A percentile compares a stretch with the other conserved stretches of the same genome.
Evolutionary conservation across 345 rosid species (phyloP).

Genomic region (Noccaea caerulescens): DNA sequence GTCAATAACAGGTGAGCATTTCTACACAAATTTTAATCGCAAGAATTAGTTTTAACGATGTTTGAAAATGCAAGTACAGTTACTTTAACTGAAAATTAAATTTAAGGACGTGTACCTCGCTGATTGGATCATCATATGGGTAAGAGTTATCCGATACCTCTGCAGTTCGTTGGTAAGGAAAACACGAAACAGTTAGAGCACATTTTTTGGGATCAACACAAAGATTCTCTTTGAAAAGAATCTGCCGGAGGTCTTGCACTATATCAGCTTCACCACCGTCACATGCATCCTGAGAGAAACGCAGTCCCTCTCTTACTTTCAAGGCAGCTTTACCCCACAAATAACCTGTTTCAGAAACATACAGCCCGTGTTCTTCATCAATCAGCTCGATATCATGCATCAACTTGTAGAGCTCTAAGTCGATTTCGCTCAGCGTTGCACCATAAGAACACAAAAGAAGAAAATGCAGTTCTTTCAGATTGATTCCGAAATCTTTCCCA

Average conservation of each 20-base stretch:
- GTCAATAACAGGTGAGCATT: constrained; percentile 40
- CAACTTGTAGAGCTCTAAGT: constrained; percentile 70
- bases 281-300: constrained; percentile 52
- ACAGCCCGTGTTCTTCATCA: constrained; percentile 46
- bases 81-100: constrained; percentile 1
- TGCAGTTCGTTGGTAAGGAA: constrained; percentile 65
- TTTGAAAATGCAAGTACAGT: constrained; percentile 8
- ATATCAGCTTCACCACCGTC: constrained; percentile 50
- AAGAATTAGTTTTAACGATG: constrained; percentile 13
- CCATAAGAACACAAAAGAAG: constrained; percentile 89
- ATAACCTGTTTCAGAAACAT: constrained; percentile 57
- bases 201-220: constrained; percentile 75
- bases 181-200: constrained; percentile 66
- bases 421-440: constrained; percentile 75
- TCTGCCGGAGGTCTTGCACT: constrained; percentile 55
- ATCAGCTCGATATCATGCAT: constrained; percentile 64
- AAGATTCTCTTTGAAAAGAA: constrained; percentile 78
- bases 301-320: constrained; percentile 58
- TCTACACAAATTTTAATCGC: constrained; percentile 45
- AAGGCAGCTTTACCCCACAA: constrained; percentile 82
- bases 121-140: constrained; percentile 17
- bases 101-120: constrained; percentile 34
- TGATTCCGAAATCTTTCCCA: constrained; percentile 58
- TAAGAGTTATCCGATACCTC: constrained; percentile 28
- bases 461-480: constrained; percentile 64